Evolutionary conservation across 78 protist species (phyloP).

Genomic region (Polysphondylium violaceum): DNA sequence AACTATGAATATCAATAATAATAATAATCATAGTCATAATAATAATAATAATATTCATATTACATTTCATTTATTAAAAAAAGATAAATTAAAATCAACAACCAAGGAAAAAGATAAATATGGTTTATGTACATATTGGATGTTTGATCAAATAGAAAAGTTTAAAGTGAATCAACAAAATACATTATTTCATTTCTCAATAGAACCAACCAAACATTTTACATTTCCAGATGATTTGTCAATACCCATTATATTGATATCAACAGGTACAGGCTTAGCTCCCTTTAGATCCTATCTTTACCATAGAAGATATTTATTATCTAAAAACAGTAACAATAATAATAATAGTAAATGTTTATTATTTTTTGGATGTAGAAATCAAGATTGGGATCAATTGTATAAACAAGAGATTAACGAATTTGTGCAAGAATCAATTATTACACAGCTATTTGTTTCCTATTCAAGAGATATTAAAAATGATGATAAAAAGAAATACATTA

Average conservation of each 20-base stretch:
- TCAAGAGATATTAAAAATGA: too few species aligned
- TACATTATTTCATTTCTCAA: slow-evolving; percentile 17
- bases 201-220: slow-evolving; percentile 17
- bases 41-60: slow-evolving; percentile 11
- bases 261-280: slow-evolving; percentile 72
- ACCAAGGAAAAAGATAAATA: neutral
- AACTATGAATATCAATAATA: neutral
- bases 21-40: neutral
- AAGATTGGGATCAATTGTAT: slow-evolving; percentile 65
- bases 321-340: neutral
- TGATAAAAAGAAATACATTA: too few species aligned
- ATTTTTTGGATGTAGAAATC: slow-evolving; percentile 67
- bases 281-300: slow-evolving; percentile 57
- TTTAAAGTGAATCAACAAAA: neutral
- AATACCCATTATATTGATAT: slow-evolving; percentile 41
- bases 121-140: slow-evolving; percentile 68
- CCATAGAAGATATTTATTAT: slow-evolving; percentile 3
- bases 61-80: slow-evolving; percentile 28
- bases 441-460: slow-evolving; percentile 9
- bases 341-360: slow-evolving; percentile 32
- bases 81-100: neutral
- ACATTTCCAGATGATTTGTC: slow-evolving; percentile 21
- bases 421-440: slow-evolving; percentile 38
- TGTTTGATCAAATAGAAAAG: slow-evolving; percentile 8
- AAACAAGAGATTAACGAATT: slow-evolving; percentile 29